Evolutionary conservation across 2,329 filamentous ascomycete genomes (phyloP), one percentile per base, ranked within the genome.

Genomic region (Colletotrichum sojae): DNA sequence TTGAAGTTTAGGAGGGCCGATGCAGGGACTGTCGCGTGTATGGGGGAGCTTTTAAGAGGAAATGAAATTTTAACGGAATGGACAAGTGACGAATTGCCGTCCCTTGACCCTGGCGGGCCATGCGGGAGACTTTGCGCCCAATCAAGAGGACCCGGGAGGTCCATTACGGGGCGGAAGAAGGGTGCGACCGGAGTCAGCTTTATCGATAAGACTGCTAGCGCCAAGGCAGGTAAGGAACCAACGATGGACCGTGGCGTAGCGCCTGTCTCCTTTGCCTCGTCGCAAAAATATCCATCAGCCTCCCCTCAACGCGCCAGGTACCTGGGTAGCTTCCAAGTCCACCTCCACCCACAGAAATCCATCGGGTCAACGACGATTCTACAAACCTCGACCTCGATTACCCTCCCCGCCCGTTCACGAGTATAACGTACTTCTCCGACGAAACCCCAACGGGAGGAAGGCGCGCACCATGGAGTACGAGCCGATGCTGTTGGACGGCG

Each of bases 401-500:
- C 6, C 31, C 10, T 36, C 31, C 31, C 10, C 9, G 31, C 9
- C 31, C 31, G 10, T 36, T 36, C 31, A 10, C 31, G 10, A 36
- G 10, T 9, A 36, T 36, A 12, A 36, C 31, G 31, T 10, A 12
- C 31, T 8, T 36, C 31, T 36, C 31, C 8, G 31, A 36, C 31
- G 8, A 36, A 10, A 20, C 46, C 20, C 18, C 6, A 49, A 18
- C 12, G 46, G 46, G 49, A 56, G 48, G 53, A 46, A 54, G 43
- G 46, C 52, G 49, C 27, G 58, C 61, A 54, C 60, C 64, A 88
- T 89, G 87, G 86, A 89, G 73, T 89, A 89, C 79, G 88, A 90
- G 72, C 82, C 85, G 43, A 87, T 89, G 85, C 84, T 86, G 77
- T 85, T 88, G 82, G 87, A 89, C 73, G 85, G 83, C 76, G 87